A percentile compares a stretch with the other conserved stretches of the same genome.
Conservation (phyloP, 257 asterid genomes). For the Fraxinus excelsior region DNA sequence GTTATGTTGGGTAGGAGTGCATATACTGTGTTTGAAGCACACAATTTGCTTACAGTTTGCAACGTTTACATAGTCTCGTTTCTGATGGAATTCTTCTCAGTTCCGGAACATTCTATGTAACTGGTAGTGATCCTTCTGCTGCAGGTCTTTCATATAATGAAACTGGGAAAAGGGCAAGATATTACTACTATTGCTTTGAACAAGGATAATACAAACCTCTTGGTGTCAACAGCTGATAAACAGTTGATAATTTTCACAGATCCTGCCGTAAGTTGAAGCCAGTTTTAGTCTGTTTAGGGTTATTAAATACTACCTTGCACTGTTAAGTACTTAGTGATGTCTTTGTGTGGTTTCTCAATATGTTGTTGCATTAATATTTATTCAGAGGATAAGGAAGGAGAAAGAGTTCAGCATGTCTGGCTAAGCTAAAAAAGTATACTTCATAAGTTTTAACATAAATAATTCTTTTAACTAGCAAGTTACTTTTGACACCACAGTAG, state of each 20-base stretch:
- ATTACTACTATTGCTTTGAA: constrained; percentile 70
- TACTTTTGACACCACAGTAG: too few relatives aligned
- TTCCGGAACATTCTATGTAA: constrained; percentile 15
- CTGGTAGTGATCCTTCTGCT: constrained; percentile 17
- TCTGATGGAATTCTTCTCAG: neutral
- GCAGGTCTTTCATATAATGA: constrained; percentile 69
- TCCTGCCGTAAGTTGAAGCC: constrained; percentile 80
- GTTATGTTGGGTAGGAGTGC: neutral
- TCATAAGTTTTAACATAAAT: too few relatives aligned
- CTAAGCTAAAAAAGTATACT: neutral
- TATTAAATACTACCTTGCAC: neutral
- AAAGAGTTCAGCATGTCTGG: neutral
- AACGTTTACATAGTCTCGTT: neutral
- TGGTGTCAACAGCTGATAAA: constrained; percentile 88
- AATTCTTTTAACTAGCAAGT: too few relatives aligned
- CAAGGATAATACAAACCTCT: constrained; percentile 80
- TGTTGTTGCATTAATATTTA: neutral
- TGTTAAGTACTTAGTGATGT: neutral
- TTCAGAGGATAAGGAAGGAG: constrained; percentile 6
- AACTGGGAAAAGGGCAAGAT: constrained; percentile 81
- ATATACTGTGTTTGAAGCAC: neutral
- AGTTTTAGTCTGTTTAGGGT: constrained; percentile 11
- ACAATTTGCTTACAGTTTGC: constrained; percentile 7
- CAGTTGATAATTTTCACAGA: constrained; percentile 86
- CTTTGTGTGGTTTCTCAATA: constrained; percentile 1